Conservation (phyloP, 345 rosid genomes). For the Lumnitzera littorea region DNA sequence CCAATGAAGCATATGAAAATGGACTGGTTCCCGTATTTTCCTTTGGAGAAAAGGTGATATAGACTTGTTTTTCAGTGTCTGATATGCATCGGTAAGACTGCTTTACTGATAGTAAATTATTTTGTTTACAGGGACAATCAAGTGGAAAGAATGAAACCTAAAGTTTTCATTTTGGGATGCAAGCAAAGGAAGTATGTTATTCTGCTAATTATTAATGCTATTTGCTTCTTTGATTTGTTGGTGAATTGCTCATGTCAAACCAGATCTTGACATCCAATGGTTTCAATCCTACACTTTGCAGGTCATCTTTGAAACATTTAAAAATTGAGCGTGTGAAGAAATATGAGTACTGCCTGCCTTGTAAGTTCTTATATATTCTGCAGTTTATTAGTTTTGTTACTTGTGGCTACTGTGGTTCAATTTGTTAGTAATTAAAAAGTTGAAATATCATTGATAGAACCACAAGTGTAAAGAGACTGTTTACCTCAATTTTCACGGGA, state of each 20-base stretch:
- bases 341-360: slow-evolving; percentile 91
- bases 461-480: too few species aligned
- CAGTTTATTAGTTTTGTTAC: not conserved
- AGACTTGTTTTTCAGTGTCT: slow-evolving; percentile 3
- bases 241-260: not conserved
- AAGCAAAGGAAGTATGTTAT: slow-evolving; percentile 67
- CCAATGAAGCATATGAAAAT: slow-evolving; percentile 99
- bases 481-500: too few species aligned
- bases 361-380: slow-evolving; percentile 42
- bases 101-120: slow-evolving; percentile 3
- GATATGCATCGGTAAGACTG: not conserved
- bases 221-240: not conserved
- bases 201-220: not conserved
- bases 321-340: slow-evolving; percentile 83
- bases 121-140: slow-evolving; percentile 56
- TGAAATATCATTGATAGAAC: too few species aligned
- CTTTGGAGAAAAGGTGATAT: slow-evolving; percentile 71
- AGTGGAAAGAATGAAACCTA: slow-evolving; percentile 71
- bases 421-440: too few species aligned
- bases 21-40: slow-evolving; percentile 97
- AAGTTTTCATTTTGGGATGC: slow-evolving; percentile 70
- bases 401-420: not conserved
- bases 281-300: slow-evolving; percentile 23
- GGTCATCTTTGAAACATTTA: slow-evolving; percentile 84
- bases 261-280: too few species aligned